Evolutionary conservation across 2,329 filamentous ascomycete species (phyloP).

Genomic region (Ciborinia camelliae): DNA sequence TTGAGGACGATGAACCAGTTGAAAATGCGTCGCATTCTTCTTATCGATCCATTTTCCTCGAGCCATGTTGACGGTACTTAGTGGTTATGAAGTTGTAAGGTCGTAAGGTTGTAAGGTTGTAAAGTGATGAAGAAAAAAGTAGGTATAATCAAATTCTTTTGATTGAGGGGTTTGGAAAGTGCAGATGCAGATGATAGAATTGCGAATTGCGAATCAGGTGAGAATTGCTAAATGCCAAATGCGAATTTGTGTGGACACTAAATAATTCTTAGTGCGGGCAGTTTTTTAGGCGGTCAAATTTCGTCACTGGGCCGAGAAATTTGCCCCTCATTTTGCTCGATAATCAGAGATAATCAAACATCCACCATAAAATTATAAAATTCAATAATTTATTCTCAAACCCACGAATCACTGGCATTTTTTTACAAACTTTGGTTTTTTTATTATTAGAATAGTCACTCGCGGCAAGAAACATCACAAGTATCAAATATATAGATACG

Average conservation of each 20-base stretch:
- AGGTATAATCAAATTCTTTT: background rate
- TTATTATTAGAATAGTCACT: background rate
- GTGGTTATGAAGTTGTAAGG: background rate
- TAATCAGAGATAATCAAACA: constrained; percentile 26
- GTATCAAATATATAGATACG: no score
- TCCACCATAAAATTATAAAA: constrained; percentile 37
- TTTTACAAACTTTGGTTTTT: background rate
- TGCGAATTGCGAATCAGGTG: background rate
- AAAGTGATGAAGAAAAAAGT: background rate
- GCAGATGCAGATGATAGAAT: constrained; percentile 1
- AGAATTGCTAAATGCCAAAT: constrained; percentile 4
- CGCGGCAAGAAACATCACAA: background rate
- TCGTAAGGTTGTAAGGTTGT: background rate
- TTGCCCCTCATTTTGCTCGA: constrained; percentile 25
- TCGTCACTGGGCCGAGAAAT: constrained; percentile 16
- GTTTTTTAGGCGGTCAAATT: constrained; percentile 24
- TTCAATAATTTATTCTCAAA: constrained; percentile 4
- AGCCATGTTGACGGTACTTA: constrained; percentile 36
- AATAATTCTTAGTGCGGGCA: constrained; percentile 14
- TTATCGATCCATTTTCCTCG: constrained; percentile 61
- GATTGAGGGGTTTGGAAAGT: background rate
- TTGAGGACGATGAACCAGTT: constrained; percentile 91
- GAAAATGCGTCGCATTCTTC: constrained; percentile 88
- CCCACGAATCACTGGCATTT: background rate
- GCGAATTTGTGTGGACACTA: constrained; percentile 21